These are phyloP conservation scores for Pleurozium schreberi DNA, from an alignment of 225 moss, liverwort and hornwort genomes.

Conservation along the genomic window DNA sequence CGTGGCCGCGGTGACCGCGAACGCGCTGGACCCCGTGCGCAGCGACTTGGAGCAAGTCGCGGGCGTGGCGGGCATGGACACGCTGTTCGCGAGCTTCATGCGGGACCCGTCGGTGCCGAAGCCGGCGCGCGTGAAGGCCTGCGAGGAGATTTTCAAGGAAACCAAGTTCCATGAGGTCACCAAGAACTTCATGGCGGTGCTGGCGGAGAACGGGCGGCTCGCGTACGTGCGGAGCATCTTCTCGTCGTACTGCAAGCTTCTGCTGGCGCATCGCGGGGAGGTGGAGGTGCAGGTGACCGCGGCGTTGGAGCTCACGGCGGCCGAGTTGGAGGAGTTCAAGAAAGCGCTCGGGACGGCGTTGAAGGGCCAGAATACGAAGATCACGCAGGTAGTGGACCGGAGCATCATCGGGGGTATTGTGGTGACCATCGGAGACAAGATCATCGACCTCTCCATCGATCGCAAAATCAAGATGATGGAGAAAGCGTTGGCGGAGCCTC, in stretches of 20 bases:
- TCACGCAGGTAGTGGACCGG: slow-evolving; percentile 63
- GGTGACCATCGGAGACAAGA: slow-evolving; percentile 48
- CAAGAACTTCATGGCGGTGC: slow-evolving; percentile 35
- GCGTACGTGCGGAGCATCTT: slow-evolving; percentile 30
- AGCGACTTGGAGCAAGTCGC: slow-evolving; percentile 52
- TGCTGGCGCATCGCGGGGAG: slow-evolving; percentile 54
- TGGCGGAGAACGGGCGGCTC: slow-evolving; percentile 79
- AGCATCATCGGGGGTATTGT: slow-evolving; percentile 71
- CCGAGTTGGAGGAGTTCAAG: slow-evolving; percentile 50
- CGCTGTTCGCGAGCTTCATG: slow-evolving; percentile 50
- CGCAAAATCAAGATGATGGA: slow-evolving; percentile 59
- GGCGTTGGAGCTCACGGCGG: slow-evolving; percentile 46
- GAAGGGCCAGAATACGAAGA: slow-evolving; percentile 35
- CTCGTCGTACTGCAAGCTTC: slow-evolving; percentile 38
- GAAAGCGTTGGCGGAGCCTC: slow-evolving; percentile 39
- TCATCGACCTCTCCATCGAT: slow-evolving; percentile 72
- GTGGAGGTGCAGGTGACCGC: slow-evolving; percentile 50
- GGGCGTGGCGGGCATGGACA: slow-evolving; percentile 29
- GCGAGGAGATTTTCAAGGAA: slow-evolving; percentile 58
- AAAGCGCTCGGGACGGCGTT: slow-evolving; percentile 17
- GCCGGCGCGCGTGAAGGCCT: slow-evolving; percentile 43
- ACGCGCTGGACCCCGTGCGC: slow-evolving; percentile 57
- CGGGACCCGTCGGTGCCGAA: slow-evolving; percentile 74
- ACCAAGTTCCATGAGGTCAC: slow-evolving; percentile 29
- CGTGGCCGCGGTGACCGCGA: slow-evolving; percentile 39